These are phyloP conservation scores for Penicillium janthinellum DNA, from an alignment of 2,329 filamentous ascomycete species.

Conservation along the genomic window DNA sequence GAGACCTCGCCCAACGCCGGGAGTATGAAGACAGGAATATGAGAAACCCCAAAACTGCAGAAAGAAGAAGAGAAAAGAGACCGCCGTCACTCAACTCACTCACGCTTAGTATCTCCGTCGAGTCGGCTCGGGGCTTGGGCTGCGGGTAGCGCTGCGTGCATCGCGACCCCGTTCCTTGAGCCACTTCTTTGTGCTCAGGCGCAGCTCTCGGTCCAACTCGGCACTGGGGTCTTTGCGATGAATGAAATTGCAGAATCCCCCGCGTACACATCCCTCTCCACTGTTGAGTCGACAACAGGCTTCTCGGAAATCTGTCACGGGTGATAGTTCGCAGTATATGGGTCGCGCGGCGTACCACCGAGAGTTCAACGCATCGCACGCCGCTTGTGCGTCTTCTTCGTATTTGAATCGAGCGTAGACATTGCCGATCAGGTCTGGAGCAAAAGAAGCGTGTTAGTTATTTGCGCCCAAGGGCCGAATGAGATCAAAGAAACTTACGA, in stretches of 20 bases:
- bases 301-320: constrained; percentile 97
- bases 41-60: neutral
- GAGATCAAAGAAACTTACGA: constrained; percentile 60
- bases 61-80: constrained; percentile 6
- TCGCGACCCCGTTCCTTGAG: constrained; percentile 81
- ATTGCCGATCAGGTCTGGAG: constrained; percentile 92
- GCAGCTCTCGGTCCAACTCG: constrained; percentile 85
- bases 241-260: constrained; percentile 99
- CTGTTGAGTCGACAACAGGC: constrained; percentile 93
- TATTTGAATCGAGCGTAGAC: constrained; percentile 99
- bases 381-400: constrained; percentile 90
- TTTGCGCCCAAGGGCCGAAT: neutral
- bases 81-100: constrained; percentile 5
- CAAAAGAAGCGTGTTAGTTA: constrained; percentile 17
- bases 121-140: constrained; percentile 82
- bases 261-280: constrained; percentile 92
- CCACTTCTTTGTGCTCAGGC: constrained; percentile 95
- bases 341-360: constrained; percentile 97
- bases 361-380: constrained; percentile 90
- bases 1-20: constrained; percentile 28
- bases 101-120: constrained; percentile 65
- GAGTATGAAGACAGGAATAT: constrained; percentile 10
- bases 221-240: constrained; percentile 91
- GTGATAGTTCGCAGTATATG: constrained; percentile 96
- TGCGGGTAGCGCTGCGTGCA: constrained; percentile 76